phyloP scores from a whole-genome alignment of 148 eudicot species.

The Heliamphora exappendiculata region DNA sequence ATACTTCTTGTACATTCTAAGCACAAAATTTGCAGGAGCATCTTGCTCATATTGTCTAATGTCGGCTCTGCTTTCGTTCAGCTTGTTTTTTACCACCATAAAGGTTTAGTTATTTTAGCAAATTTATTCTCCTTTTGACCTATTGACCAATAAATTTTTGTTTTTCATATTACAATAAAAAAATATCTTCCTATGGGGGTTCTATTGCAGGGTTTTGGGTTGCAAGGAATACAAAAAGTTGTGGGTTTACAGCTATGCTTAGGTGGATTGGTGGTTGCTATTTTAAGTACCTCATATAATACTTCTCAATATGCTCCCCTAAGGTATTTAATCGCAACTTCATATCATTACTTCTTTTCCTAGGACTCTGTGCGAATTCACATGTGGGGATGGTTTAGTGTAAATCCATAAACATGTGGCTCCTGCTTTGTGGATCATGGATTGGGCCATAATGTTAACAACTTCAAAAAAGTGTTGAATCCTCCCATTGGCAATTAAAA shows the following conservation, averaged over 20 bases:
- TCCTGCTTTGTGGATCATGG: neutral
- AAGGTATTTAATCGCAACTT: constrained; percentile 30
- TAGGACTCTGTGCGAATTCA: neutral
- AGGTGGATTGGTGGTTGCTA: constrained; percentile 49
- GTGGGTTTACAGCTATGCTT: constrained; percentile 54
- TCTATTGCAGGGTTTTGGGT: constrained; percentile 49
- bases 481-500: neutral
- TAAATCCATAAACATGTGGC: neutral
- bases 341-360: neutral
- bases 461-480: neutral
- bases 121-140: neutral
- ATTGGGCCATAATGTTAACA: neutral
- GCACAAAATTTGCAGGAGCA: constrained; percentile 63
- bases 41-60: constrained; percentile 72
- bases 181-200: neutral
- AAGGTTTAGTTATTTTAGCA: constrained; percentile 39
- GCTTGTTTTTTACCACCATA: constrained; percentile 58
- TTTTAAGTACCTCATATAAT: constrained; percentile 47
- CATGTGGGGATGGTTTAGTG: neutral
- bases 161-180: neutral
- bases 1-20: constrained; percentile 69
- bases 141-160: neutral
- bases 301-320: constrained; percentile 33
- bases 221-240: constrained; percentile 40
- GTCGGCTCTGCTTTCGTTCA: constrained; percentile 67